A percentile compares a stretch with the other conserved stretches of the same genome.
phyloP scores from a whole-genome alignment of 352 stramenopile genomes.

The Discostella stelligera region DNA sequence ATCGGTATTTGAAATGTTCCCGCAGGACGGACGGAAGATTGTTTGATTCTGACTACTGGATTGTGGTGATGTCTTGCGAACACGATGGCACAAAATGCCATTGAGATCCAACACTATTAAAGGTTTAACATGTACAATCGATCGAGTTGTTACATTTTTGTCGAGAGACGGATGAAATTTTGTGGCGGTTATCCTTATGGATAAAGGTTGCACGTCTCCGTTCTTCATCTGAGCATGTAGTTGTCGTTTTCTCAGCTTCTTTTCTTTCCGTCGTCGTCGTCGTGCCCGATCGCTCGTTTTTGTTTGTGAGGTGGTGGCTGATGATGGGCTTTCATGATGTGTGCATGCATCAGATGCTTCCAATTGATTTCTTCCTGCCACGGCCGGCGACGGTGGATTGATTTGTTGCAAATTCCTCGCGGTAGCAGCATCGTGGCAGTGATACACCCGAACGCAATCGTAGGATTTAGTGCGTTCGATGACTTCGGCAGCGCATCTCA shows the following conservation, averaged over 20 bases:
- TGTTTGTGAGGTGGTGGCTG: background rate
- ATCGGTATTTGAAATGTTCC: constrained; percentile 54
- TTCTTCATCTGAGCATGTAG: constrained; percentile 8
- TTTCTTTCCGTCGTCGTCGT: constrained; percentile 28
- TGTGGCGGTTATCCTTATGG: constrained; percentile 18
- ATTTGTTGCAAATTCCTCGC: constrained; percentile 1
- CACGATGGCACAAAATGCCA: constrained; percentile 78
- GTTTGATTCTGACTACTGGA: constrained; percentile 15
- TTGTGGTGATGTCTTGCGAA: constrained; percentile 37
- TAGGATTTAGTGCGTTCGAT: constrained; percentile 23
- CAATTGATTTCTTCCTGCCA: background rate
- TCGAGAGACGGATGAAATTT: constrained; percentile 10
- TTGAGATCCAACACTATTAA: constrained; percentile 79
- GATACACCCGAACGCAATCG: constrained; percentile 21
- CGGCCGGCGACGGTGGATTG: background rate
- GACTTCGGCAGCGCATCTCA: constrained; percentile 29
- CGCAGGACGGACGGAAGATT: constrained; percentile 39
- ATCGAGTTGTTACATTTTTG: constrained; percentile 12
- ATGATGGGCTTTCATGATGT: background rate
- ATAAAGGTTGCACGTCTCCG: constrained; percentile 8
- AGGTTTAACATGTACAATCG: constrained; percentile 60
- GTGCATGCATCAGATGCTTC: background rate
- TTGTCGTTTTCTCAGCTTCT: constrained; percentile 42
- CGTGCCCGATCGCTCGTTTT: constrained; percentile 10
- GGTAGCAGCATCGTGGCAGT: background rate